Evolutionary conservation across 2,329 filamentous ascomycete species (phyloP).

Genomic region (Venturia pyrina): DNA sequence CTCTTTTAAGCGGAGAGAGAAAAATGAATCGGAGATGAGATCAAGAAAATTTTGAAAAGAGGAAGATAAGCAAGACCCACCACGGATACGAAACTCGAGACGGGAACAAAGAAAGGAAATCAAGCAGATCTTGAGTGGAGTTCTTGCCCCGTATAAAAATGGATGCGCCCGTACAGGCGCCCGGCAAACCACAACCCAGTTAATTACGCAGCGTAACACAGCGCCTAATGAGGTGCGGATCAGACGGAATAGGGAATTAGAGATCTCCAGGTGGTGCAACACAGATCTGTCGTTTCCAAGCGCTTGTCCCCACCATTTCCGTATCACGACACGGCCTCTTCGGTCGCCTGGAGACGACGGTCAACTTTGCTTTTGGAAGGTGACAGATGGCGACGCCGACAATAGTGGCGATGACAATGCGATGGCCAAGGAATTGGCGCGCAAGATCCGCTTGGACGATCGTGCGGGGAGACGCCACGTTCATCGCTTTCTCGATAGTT

Average conservation of each 20-base stretch:
- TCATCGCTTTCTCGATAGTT: not conserved
- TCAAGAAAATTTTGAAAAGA: not conserved
- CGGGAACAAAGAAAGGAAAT: not conserved
- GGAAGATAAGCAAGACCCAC: not conserved
- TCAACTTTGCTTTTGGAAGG: not conserved
- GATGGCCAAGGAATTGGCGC: not conserved
- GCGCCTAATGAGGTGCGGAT: not conserved
- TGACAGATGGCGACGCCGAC: not conserved
- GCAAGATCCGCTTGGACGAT: not conserved
- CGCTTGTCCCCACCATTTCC: not conserved
- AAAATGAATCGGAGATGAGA: not conserved
- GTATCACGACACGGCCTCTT: not conserved
- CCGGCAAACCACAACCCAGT: not conserved
- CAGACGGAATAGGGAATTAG: not conserved
- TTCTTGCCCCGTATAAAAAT: not conserved
- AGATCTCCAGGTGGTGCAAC: not conserved
- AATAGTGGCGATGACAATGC: not conserved
- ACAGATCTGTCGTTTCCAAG: not conserved
- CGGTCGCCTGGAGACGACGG: not conserved
- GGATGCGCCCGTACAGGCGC: not conserved
- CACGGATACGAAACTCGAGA: not conserved
- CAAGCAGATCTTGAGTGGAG: not conserved
- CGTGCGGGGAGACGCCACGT: not conserved
- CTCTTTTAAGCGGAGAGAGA: not conserved
- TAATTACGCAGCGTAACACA: not conserved